Conservation (phyloP, 345 rosid species). For the Ailanthus altissimus region DNA sequence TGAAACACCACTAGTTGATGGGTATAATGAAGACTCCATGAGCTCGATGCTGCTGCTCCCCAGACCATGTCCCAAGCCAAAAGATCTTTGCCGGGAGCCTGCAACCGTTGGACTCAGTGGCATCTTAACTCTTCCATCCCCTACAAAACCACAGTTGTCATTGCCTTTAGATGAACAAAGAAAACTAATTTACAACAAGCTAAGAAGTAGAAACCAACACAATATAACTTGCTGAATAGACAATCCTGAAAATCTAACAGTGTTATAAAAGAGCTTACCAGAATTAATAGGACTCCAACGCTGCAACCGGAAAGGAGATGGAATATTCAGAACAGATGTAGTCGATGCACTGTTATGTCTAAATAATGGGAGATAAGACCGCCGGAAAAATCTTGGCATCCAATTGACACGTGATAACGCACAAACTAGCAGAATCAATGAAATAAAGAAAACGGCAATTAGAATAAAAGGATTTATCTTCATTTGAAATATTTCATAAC, state of each 20-base stretch:
- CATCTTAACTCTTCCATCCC: conserved; percentile 84
- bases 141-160: conserved; percentile 39
- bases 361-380: conserved; percentile 77
- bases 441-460: conserved; percentile 51
- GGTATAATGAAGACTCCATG: conserved; percentile 68
- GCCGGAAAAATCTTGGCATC: conserved; percentile 64
- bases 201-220: neutral
- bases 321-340: conserved; percentile 69
- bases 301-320: conserved; percentile 76
- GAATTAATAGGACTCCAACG: conserved; percentile 88
- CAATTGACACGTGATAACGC: conserved; percentile 74
- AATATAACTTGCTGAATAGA: neutral
- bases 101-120: conserved; percentile 87
- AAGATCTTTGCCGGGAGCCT: conserved; percentile 61
- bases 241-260: neutral
- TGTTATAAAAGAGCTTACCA: conserved; percentile 46
- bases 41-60: conserved; percentile 73
- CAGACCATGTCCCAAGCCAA: conserved; percentile 67
- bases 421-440: conserved; percentile 70
- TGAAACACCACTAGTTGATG: conserved; percentile 71
- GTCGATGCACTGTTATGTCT: conserved; percentile 61
- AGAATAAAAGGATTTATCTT: conserved; percentile 71
- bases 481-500: conserved; percentile 59
- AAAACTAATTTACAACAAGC: conserved; percentile 18
- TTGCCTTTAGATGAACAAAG: conserved; percentile 14